These are phyloP conservation scores for Paracorniculantispora psalliotae DNA, from an alignment of 2,329 filamentous ascomycete species.

Conservation along the genomic window DNA sequence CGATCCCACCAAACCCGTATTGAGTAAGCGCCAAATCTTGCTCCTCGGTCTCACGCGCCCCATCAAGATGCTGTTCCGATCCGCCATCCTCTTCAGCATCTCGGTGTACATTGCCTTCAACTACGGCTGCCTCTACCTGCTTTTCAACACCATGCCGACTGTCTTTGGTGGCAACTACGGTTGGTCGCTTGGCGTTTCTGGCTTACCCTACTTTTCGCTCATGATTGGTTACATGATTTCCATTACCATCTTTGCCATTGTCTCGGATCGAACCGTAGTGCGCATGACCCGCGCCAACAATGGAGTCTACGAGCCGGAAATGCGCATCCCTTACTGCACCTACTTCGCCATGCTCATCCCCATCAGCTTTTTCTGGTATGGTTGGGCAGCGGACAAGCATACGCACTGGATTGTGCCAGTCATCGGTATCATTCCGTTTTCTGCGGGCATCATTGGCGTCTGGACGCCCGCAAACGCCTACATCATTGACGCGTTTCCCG, in stretches of 20 bases:
- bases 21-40: conserved; percentile 21
- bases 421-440: conserved; percentile 40
- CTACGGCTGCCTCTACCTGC: conserved; percentile 48
- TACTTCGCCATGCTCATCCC: conserved; percentile 29
- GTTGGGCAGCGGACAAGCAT: conserved; percentile 27
- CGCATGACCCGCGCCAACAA: conserved; percentile 40
- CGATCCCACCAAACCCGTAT: conserved; percentile 21
- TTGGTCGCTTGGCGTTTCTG: conserved; percentile 41
- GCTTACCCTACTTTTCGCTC: conserved; percentile 45
- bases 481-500: conserved; percentile 28
- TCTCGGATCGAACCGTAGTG: conserved; percentile 42
- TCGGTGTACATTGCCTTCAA: conserved; percentile 47
- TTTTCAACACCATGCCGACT: conserved; percentile 50
- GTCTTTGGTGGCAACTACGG: conserved; percentile 44
- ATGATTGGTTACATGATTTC: conserved; percentile 39
- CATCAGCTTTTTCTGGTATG: conserved; percentile 31
- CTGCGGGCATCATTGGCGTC: conserved; percentile 36
- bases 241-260: conserved; percentile 34
- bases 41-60: conserved; percentile 50
- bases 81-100: conserved; percentile 42
- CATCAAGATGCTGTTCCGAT: conserved; percentile 45
- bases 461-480: conserved; percentile 49
- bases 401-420: conserved; percentile 31
- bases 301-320: conserved; percentile 31
- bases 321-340: conserved; percentile 30